phyloP scores from a whole-genome alignment of 2,329 filamentous ascomycete species.

The Fusarium tricinctum region DNA sequence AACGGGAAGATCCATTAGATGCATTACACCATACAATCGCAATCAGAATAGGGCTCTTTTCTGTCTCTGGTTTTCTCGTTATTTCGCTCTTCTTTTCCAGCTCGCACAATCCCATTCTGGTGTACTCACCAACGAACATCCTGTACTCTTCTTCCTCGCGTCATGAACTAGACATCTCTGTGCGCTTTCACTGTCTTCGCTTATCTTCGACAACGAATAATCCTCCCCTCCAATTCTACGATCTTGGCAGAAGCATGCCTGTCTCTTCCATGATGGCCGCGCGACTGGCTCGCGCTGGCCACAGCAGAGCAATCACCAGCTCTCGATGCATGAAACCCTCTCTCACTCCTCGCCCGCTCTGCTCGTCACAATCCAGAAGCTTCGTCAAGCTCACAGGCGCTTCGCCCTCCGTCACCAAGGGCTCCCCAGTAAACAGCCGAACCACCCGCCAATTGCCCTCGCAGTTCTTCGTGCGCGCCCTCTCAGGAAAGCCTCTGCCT shows the following conservation, averaged over 20 bases:
- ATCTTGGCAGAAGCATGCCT: slow-evolving; percentile 37
- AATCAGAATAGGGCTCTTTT: slow-evolving; percentile 3
- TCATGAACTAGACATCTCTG: slow-evolving; percentile 29
- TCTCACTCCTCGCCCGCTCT: slow-evolving; percentile 27
- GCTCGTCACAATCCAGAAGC: slow-evolving; percentile 32
- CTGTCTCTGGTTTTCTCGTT: slow-evolving; percentile 1
- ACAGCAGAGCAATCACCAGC: slow-evolving; percentile 22
- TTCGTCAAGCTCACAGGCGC: slow-evolving; percentile 44
- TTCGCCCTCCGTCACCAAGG: slow-evolving; percentile 29
- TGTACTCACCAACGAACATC: slow-evolving; percentile 13
- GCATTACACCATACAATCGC: slow-evolving; percentile 34
- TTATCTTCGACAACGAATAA: slow-evolving; percentile 14
- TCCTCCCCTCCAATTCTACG: neutral
- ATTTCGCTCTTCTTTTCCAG: slow-evolving; percentile 9
- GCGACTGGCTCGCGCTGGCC: slow-evolving; percentile 45
- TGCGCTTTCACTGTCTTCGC: slow-evolving; percentile 10
- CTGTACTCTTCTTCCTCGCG: slow-evolving; percentile 14
- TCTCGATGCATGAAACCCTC: slow-evolving; percentile 34
- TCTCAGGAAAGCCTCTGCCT: slow-evolving; percentile 68
- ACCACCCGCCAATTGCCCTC: slow-evolving; percentile 34
- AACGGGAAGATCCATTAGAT: slow-evolving; percentile 32
- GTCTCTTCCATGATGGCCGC: slow-evolving; percentile 44
- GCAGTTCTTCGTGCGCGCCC: slow-evolving; percentile 53
- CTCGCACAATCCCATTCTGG: slow-evolving; percentile 20
- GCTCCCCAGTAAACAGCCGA: slow-evolving; percentile 16